Conservation (phyloP, 116 monocot species). For the Phalaenopsis hybrid region DNA sequence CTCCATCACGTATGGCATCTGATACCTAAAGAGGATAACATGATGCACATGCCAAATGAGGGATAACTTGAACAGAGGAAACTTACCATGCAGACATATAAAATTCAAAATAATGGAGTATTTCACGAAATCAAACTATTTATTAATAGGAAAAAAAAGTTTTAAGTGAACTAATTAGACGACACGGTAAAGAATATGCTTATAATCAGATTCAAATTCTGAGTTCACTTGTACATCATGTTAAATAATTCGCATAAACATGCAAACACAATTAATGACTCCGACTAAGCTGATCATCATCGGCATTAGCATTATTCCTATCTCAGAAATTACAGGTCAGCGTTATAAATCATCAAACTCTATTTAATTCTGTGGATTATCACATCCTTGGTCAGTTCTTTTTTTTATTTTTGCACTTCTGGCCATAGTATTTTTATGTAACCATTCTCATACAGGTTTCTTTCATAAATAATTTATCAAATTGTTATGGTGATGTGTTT, state of each 20-base stretch:
- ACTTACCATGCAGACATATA: neutral
- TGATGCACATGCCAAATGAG: conserved; percentile 6
- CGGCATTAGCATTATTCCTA: neutral
- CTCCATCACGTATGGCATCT: conserved; percentile 98
- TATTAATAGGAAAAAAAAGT: neutral
- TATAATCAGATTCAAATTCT: neutral
- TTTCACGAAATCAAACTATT: neutral
- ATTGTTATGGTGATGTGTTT: neutral
- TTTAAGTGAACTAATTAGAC: neutral
- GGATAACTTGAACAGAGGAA: neutral
- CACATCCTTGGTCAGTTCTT: neutral
- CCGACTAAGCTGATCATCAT: neutral
- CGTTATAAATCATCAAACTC: neutral
- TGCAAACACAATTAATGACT: neutral
- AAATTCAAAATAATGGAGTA: neutral
- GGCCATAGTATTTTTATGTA: neutral
- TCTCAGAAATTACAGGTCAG: neutral
- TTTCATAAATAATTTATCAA: neutral
- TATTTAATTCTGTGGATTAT: neutral
- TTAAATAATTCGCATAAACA: neutral
- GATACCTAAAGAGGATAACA: conserved; percentile 57
- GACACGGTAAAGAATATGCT: neutral
- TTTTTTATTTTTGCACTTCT: neutral
- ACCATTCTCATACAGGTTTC: neutral
- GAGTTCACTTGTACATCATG: neutral